phyloP scores from a whole-genome alignment of 257 asterid genomes.

The Capsicum chinense region DNA sequence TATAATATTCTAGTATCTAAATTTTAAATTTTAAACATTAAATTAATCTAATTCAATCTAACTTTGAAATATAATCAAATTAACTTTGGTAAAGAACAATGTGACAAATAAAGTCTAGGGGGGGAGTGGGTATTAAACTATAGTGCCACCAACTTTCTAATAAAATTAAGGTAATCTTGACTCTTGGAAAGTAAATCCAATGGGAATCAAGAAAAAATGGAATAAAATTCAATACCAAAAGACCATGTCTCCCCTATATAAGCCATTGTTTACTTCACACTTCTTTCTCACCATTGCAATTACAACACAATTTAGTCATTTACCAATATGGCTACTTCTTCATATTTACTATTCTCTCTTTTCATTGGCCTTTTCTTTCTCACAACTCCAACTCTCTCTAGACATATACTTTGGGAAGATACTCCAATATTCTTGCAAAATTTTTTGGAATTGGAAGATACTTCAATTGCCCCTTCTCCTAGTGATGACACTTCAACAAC shows the following conservation, averaged over 20 bases:
- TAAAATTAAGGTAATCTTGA: background rate
- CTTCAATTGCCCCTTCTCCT: background rate
- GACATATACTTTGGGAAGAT: background rate
- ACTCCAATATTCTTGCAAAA: no score
- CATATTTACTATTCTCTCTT: background rate
- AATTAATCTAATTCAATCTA: no score
- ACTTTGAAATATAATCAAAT: background rate
- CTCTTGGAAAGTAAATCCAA: background rate
- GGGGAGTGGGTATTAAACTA: no score
- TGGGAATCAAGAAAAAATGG: background rate
- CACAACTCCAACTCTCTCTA: slow-evolving; percentile 19
- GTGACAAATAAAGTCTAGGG: no score
- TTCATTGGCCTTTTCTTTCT: slow-evolving; percentile 11
- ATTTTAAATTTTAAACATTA: no score
- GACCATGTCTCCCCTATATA: background rate
- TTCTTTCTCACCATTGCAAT: background rate
- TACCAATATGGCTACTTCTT: background rate
- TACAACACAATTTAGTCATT: background rate
- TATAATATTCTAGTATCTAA: no score
- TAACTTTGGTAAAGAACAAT: no score
- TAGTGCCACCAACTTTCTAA: background rate
- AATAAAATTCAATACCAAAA: background rate
- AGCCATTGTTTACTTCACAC: background rate
- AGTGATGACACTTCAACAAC: background rate
- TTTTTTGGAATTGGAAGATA: no score